Conservation (phyloP, 148 eudicot species). For the Pharnaceum exiguum region DNA sequence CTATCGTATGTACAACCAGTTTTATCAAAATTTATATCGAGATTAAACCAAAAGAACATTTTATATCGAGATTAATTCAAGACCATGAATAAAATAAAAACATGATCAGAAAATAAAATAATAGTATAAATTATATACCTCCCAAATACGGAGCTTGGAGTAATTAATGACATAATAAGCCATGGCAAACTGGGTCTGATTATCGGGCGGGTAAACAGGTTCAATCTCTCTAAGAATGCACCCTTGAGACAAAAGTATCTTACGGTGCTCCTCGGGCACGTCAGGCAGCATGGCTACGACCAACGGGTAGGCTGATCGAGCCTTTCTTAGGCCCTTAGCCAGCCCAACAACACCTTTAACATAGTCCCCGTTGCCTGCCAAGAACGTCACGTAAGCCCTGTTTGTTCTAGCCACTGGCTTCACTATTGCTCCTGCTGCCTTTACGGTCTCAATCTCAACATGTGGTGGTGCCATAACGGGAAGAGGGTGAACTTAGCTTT, state of each 20-base stretch:
- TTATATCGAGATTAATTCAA: background rate
- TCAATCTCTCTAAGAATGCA: constrained; percentile 50
- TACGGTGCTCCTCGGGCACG: constrained; percentile 56
- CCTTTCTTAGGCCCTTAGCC: constrained; percentile 46
- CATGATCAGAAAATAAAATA: background rate
- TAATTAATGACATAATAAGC: constrained; percentile 59
- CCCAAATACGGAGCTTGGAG: constrained; percentile 60
- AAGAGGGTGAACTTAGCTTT: too few relatives aligned
- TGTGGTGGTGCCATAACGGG: constrained; percentile 27
- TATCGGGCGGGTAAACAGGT: constrained; percentile 50
- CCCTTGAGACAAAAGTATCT: constrained; percentile 36
- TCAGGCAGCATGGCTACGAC: constrained; percentile 62
- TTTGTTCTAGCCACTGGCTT: background rate
- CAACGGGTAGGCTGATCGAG: constrained; percentile 35
- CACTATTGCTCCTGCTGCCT: background rate
- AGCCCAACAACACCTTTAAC: constrained; percentile 42
- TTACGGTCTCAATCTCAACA: constrained; percentile 2
- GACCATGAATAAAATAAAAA: background rate
- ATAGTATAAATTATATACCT: constrained; percentile 21
- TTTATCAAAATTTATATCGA: too few relatives aligned
- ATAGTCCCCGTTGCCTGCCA: constrained; percentile 45
- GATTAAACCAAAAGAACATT: background rate
- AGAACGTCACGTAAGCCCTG: constrained; percentile 42
- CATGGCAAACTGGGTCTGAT: constrained; percentile 51
- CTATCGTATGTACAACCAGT: too few relatives aligned